phyloP scores from a whole-genome alignment of 768 basidiomycete species.

The Lactarius hengduanensis region DNA sequence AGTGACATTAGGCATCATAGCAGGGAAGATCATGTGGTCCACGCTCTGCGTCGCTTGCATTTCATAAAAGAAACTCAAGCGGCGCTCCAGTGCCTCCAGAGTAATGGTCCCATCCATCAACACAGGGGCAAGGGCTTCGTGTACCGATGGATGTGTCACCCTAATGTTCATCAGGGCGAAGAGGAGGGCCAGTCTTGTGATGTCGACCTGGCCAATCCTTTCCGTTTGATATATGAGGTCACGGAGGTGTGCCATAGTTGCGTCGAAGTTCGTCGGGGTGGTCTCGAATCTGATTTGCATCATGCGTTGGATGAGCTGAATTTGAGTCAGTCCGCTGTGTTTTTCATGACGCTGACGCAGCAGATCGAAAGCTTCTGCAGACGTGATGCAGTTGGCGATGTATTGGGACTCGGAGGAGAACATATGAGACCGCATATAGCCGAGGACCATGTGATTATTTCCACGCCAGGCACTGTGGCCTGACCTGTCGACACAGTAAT shows the following conservation, averaged over 20 bases:
- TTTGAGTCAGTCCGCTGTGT: conserved; percentile 28
- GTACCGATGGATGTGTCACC: not conserved
- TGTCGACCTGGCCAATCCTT: not conserved
- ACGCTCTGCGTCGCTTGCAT: too few relatives aligned
- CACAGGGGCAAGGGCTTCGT: too few relatives aligned
- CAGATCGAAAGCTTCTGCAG: conserved; percentile 15
- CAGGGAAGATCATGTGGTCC: too few relatives aligned
- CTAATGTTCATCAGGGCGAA: not conserved
- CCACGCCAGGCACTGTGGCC: too few relatives aligned
- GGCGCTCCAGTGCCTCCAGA: too few relatives aligned
- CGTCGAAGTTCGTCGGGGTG: not conserved
- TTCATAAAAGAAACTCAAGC: too few relatives aligned
- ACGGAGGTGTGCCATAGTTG: not conserved
- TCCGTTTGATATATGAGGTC: not conserved
- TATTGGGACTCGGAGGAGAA: not conserved
- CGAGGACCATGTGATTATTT: not conserved
- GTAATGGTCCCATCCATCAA: too few relatives aligned
- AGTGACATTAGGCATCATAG: too few relatives aligned
- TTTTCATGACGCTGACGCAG: conserved; percentile 28
- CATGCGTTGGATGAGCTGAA: conserved; percentile 29
- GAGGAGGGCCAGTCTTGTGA: not conserved
- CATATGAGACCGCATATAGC: not conserved
- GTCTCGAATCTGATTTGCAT: conserved; percentile 22
- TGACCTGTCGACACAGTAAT: too few relatives aligned
- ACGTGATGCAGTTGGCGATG: not conserved